These are phyloP conservation scores for bread wheat (Triticum aestivum) DNA, from an alignment of 176 grass and related monocot species.

Conservation along the genomic window IWGSC_CS_RefSeq_v2.1 NC_057812.1:668259934-668260433, in stretches of 20 bases:
- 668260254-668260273: neutral
- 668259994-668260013: neutral
- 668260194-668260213: neutral
- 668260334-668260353: neutral
- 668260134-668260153: neutral
- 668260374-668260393: conserved; percentile 1
- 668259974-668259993: neutral
- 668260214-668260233: neutral
- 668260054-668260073: conserved; percentile 1
- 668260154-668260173: neutral
- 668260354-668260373: neutral
- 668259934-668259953: neutral
- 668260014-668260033: neutral
- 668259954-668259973: neutral
- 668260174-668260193: neutral
- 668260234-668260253: neutral
- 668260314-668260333: neutral
- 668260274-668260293: conserved; percentile 20
- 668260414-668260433: neutral
- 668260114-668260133: neutral
- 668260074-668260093: neutral
- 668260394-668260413: neutral
- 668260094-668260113: neutral
- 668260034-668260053: neutral
- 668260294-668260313: neutral